Conservation (phyloP, 441 rosid genomes). For the Raphanus hybrid region DNA sequence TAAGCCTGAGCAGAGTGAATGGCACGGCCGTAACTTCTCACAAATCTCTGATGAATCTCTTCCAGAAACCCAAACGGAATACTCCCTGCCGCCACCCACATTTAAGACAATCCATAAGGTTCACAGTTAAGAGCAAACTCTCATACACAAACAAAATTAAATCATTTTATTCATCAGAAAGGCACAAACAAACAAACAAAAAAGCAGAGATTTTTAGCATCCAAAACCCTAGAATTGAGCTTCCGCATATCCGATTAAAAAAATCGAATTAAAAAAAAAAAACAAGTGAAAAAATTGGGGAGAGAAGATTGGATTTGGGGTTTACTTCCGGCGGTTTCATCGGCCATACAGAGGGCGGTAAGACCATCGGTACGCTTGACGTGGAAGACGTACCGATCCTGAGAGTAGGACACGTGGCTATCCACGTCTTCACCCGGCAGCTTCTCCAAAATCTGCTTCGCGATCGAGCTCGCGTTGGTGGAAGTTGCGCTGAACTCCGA, state of each 20-base stretch:
- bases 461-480: conserved; percentile 82
- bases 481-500: conserved; percentile 83
- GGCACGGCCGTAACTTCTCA: conserved; percentile 77
- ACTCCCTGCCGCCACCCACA: conserved; percentile 52
- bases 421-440: conserved; percentile 72
- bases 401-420: conserved; percentile 84
- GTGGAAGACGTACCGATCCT: conserved; percentile 89
- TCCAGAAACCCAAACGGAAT: conserved; percentile 93
- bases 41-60: conserved; percentile 94
- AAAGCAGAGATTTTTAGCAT: too few relatives aligned
- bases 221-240: too few relatives aligned
- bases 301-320: conserved; percentile 8
- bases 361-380: conserved; percentile 96
- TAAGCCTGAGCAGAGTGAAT: conserved; percentile 84
- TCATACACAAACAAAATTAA: too few relatives aligned
- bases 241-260: too few relatives aligned
- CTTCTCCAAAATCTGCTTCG: conserved; percentile 81
- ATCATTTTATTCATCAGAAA: too few relatives aligned
- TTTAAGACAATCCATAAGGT: neutral
- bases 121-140: neutral
- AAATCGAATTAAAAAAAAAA: too few relatives aligned
- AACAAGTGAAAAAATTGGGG: too few relatives aligned
- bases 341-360: conserved; percentile 96
- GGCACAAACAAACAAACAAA: too few relatives aligned
- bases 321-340: conserved; percentile 85